Base-by-base conservation (phyloP, 2,329 filamentous ascomycete species). In the Fusarium heterosporum region DNA sequence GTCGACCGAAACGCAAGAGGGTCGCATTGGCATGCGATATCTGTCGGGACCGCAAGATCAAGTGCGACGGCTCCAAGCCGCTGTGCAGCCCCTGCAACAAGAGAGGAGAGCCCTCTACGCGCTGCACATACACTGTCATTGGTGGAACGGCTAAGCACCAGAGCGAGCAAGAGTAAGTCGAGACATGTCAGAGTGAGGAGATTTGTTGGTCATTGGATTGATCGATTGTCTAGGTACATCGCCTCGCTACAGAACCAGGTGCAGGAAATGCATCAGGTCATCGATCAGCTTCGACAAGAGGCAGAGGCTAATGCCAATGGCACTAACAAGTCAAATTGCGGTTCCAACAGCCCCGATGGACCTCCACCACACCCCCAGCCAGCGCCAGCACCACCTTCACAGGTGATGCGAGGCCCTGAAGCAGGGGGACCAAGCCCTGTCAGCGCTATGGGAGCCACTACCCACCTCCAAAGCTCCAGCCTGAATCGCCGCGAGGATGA, bases 1-100 rank as follows among this genome's bases (percentile, higher is more conserved):
- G 22, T 40, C 25, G 64, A 52, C 61, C 43, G 1, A 60, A 60
- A 1, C 45, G 57, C 2, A 60, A 52, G 12, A 32, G 55, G 6
- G 57, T 60, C 6, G 57, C 57, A 8, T 52, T 60, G 38, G 57
- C 57, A 11, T 60, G 57, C 6, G 57, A 60, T 3, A 45, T 14
- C 4, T 60, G 57, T 16, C 55, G 57, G 3, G 57, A 60, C 1
- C 55, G 57, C 4, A 60, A 60, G 3, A 34, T 60, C 39, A 59
- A 52, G 2, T 60, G 57, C 12, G 57, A 60, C 12, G 55, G 57
- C 4, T 39, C 39, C 1, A 60, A 60, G 1, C 57, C 57, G 2
- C 8, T 60, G 0, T 60, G 57, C 17, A 60, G 28, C 7, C 57
- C 55, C 12, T 60, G 57, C 10, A 43, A 25, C 1, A 60, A 60